Conservation (phyloP, 306 rosid species). For the Quercus ilex region DNA sequence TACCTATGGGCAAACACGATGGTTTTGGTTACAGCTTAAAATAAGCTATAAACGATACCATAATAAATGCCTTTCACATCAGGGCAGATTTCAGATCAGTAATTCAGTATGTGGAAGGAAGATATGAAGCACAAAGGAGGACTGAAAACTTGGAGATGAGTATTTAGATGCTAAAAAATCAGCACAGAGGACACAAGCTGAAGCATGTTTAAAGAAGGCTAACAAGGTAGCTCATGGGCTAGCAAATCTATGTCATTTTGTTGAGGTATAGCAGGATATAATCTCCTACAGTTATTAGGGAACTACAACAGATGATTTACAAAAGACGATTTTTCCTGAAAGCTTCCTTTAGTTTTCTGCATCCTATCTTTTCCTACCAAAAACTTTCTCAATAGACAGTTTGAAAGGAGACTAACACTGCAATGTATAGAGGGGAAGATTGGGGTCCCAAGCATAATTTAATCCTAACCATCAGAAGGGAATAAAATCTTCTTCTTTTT, state of each 20-base stretch:
- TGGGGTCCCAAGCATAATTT: not conserved
- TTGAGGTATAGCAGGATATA: not conserved
- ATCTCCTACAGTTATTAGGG: not conserved
- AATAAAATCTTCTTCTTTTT: not conserved
- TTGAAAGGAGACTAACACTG: not conserved
- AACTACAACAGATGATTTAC: not conserved
- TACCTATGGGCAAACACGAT: too few species aligned
- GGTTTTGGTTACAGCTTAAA: too few species aligned
- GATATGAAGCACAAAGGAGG: not conserved
- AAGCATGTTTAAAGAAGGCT: not conserved
- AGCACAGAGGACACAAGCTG: not conserved
- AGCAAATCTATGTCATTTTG: not conserved
- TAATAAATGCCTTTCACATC: too few species aligned
- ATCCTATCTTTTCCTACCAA: not conserved
- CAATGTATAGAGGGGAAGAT: not conserved
- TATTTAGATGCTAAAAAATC: not conserved
- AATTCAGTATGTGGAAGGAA: too few species aligned
- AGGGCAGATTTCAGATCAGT: too few species aligned
- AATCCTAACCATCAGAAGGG: not conserved
- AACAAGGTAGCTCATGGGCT: not conserved
- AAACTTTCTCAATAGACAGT: not conserved
- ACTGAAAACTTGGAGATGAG: not conserved
- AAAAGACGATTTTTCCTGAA: not conserved
- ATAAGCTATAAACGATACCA: too few species aligned
- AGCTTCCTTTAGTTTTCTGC: not conserved